These are phyloP conservation scores for Neurospora intermedia DNA, from an alignment of 495 filamentous ascomycete genomes.

Conservation along the genomic window DNA sequence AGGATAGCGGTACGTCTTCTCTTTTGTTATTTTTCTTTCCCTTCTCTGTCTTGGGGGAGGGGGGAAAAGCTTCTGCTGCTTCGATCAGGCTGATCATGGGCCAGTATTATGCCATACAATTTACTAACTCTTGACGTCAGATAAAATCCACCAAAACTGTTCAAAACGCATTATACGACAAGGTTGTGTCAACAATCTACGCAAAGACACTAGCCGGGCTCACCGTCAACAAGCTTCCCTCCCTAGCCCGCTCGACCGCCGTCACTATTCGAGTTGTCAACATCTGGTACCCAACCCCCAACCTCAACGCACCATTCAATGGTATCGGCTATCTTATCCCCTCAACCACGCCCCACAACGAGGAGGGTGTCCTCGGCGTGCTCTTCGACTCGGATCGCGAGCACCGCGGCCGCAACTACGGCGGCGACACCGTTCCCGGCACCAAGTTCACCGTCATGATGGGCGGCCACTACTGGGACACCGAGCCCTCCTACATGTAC, in stretches of 20 bases:
- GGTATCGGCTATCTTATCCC: constrained; percentile 89
- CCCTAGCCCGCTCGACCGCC: constrained; percentile 45
- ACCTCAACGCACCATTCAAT: constrained; percentile 45
- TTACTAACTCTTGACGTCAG: constrained; percentile 7
- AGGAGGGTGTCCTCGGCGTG: constrained; percentile 76
- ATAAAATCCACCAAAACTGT: constrained; percentile 15
- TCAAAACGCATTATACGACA: constrained; percentile 34
- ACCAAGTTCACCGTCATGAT: constrained; percentile 94
- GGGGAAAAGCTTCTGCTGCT: background rate
- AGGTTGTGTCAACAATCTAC: constrained; percentile 63
- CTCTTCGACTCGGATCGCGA: constrained; percentile 74
- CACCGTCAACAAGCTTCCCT: constrained; percentile 34
- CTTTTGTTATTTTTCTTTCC: background rate
- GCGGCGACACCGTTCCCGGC: constrained; percentile 46
- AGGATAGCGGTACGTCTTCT: constrained; percentile 10
- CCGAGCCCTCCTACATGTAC: constrained; percentile 38
- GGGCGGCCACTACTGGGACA: constrained; percentile 88
- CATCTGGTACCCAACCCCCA: constrained; percentile 61
- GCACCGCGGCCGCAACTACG: constrained; percentile 16
- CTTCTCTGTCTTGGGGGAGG: too few relatives aligned
- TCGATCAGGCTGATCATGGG: background rate
- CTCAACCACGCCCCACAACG: constrained; percentile 52
- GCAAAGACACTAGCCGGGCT: constrained; percentile 35
- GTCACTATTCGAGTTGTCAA: constrained; percentile 88
- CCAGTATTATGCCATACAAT: background rate